Percentiles rank a stretch among this genome's conserved stretches.
These are phyloP conservation scores for Teratosphaeria nubilosa DNA, from an alignment of 2,329 filamentous ascomycete species.

Conservation along the genomic window DNA sequence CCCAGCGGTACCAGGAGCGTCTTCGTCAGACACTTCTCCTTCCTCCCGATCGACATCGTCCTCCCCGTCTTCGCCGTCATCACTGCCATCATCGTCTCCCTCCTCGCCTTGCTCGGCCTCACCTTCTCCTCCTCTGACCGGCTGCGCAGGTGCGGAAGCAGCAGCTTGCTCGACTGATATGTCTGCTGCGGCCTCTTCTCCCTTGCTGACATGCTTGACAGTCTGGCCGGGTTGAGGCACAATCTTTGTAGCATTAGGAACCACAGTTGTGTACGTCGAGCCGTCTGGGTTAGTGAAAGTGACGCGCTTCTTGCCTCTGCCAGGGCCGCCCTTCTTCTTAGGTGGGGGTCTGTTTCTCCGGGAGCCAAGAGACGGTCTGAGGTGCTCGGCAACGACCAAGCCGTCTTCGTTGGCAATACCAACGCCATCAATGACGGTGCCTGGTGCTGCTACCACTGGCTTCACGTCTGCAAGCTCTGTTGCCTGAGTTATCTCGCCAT, in stretches of 20 bases:
- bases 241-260: constrained; percentile 28
- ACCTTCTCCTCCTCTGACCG: constrained; percentile 34
- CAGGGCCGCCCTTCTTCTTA: constrained; percentile 65
- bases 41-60: constrained; percentile 43
- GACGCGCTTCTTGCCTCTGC: constrained; percentile 68
- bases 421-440: constrained; percentile 50
- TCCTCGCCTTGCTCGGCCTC: constrained; percentile 33
- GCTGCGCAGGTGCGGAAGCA: constrained; percentile 28
- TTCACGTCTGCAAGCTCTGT: constrained; percentile 37
- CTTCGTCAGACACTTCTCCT: constrained; percentile 34
- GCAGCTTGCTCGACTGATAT: constrained; percentile 28
- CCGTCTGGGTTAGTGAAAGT: constrained; percentile 42
- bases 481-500: constrained; percentile 65
- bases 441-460: constrained; percentile 40
- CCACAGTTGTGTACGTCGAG: constrained; percentile 29
- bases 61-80: constrained; percentile 36
- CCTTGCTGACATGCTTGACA: constrained; percentile 26
- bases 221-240: constrained; percentile 23
- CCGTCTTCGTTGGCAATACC: constrained; percentile 52
- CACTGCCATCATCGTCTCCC: constrained; percentile 37
- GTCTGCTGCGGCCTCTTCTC: constrained; percentile 24
- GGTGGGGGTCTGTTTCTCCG: constrained; percentile 65
- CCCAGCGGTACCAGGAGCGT: constrained; percentile 32
- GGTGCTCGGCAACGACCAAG: constrained; percentile 41
- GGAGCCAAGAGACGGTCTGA: constrained; percentile 26